phyloP scores from a whole-genome alignment of 2,329 filamentous ascomycete genomes.

The Diaporthe helianthi region DNA sequence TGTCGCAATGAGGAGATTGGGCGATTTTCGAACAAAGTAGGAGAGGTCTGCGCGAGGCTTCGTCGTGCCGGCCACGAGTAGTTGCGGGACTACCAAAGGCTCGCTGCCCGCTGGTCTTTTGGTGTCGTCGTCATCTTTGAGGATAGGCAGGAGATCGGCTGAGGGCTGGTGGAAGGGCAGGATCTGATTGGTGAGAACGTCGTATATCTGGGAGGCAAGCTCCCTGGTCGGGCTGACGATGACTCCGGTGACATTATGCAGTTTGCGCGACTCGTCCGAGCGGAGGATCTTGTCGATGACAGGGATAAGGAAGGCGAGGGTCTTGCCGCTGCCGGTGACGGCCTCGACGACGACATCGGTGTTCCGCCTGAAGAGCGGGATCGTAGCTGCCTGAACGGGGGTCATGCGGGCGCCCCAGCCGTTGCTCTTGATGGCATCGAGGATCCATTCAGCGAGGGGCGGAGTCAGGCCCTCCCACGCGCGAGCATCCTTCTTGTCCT shows the following conservation, averaged over 20 bases:
- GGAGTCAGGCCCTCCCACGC: slow-evolving; percentile 75
- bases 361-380: slow-evolving; percentile 86
- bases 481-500: slow-evolving; percentile 54
- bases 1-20: slow-evolving; percentile 89
- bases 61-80: slow-evolving; percentile 81
- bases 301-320: slow-evolving; percentile 80
- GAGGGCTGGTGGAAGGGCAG: slow-evolving; percentile 85
- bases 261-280: slow-evolving; percentile 82
- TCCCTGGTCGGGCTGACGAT: slow-evolving; percentile 94
- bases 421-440: slow-evolving; percentile 78
- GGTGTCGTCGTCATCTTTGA: slow-evolving; percentile 60
- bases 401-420: slow-evolving; percentile 83
- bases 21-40: slow-evolving; percentile 80
- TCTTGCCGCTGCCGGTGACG: slow-evolving; percentile 92
- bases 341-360: slow-evolving; percentile 94
- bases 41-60: slow-evolving; percentile 88
- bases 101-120: slow-evolving; percentile 56
- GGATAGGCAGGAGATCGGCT: slow-evolving; percentile 65
- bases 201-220: slow-evolving; percentile 87
- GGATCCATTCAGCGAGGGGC: slow-evolving; percentile 79
- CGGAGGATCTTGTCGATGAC: slow-evolving; percentile 82
- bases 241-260: slow-evolving; percentile 88
- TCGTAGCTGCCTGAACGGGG: slow-evolving; percentile 91
- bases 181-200: slow-evolving; percentile 73
- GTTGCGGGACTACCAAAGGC: slow-evolving; percentile 77